Percentiles rank a stretch among this genome's conserved stretches.
Evolutionary conservation across 768 basidiomycete species (phyloP).

Genomic region (Psilocybe sp.): DNA sequence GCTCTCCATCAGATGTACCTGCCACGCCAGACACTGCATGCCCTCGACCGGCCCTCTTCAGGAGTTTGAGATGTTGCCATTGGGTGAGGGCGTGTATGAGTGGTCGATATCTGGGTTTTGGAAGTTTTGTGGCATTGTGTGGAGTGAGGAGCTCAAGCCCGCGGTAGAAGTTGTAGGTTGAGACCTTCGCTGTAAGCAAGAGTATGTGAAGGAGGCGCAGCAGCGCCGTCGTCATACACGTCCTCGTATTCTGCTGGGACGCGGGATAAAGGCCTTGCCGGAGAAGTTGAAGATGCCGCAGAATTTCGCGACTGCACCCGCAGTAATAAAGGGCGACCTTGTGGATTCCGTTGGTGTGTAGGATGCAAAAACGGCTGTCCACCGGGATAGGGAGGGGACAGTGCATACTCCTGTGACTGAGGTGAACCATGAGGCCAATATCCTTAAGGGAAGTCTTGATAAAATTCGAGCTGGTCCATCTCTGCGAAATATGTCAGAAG

Average conservation of each 20-base stretch:
- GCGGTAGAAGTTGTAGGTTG: constrained; percentile 5
- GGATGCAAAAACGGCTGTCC: not conserved
- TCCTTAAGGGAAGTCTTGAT: not conserved
- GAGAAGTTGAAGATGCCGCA: constrained; percentile 1
- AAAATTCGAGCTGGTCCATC: not conserved
- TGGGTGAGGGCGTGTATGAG: constrained; percentile 2
- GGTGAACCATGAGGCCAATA: not conserved
- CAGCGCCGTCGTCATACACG: not conserved
- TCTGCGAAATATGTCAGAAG: not conserved
- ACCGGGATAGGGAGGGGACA: not conserved
- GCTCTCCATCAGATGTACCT: constrained; percentile 10
- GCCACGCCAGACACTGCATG: constrained; percentile 6
- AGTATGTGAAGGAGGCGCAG: constrained; percentile 1
- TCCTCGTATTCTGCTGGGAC: not conserved
- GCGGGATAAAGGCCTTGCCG: constrained; percentile 2
- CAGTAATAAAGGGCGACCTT: constrained; percentile 2
- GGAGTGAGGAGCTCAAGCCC: not conserved
- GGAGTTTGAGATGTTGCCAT: constrained; percentile 18
- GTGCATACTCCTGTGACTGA: not conserved
- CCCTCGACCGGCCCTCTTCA: constrained; percentile 21
- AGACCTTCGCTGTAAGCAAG: constrained; percentile 1
- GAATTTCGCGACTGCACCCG: not conserved
- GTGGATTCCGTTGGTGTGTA: constrained; percentile 5
- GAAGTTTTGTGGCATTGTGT: not conserved
- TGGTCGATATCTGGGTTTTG: not conserved